phyloP scores from a whole-genome alignment of 345 rosid species.

The Excoecaria cochinchinensis region DNA sequence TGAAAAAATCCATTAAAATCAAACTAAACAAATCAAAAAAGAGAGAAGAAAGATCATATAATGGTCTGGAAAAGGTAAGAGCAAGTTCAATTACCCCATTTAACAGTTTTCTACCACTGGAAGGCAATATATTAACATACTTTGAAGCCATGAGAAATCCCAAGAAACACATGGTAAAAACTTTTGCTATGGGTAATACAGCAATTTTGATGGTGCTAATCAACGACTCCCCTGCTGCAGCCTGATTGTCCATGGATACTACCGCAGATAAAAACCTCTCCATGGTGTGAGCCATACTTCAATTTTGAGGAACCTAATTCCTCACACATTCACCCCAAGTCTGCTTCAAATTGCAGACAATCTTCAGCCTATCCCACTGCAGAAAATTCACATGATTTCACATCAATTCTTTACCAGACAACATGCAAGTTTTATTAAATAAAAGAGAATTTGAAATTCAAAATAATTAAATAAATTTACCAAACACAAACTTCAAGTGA shows the following conservation, averaged over 20 bases:
- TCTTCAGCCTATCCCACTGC: neutral
- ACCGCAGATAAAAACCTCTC: constrained; percentile 42
- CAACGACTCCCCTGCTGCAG: constrained; percentile 54
- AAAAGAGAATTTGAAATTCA: neutral
- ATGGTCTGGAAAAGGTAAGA: neutral
- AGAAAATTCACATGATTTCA: neutral
- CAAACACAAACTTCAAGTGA: neutral
- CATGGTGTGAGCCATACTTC: constrained; percentile 20
- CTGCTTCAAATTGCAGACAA: neutral
- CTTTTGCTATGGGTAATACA: constrained; percentile 92
- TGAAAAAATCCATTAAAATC: neutral
- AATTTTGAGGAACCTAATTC: neutral
- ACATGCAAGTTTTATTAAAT: neutral
- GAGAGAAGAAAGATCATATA: neutral
- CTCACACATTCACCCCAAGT: constrained; percentile 7
- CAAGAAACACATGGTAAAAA: constrained; percentile 87
- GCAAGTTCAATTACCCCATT: constrained; percentile 62
- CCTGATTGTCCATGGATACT: constrained; percentile 31
- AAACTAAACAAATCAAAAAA: neutral
- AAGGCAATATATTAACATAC: constrained; percentile 85
- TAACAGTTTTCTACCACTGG: constrained; percentile 81
- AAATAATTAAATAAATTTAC: neutral
- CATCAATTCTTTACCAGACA: neutral
- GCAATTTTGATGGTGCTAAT: constrained; percentile 73
- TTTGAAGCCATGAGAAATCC: constrained; percentile 99